phyloP scores from a whole-genome alignment of 805 yeast genomes.

The Ogataea ganodermae region DNA sequence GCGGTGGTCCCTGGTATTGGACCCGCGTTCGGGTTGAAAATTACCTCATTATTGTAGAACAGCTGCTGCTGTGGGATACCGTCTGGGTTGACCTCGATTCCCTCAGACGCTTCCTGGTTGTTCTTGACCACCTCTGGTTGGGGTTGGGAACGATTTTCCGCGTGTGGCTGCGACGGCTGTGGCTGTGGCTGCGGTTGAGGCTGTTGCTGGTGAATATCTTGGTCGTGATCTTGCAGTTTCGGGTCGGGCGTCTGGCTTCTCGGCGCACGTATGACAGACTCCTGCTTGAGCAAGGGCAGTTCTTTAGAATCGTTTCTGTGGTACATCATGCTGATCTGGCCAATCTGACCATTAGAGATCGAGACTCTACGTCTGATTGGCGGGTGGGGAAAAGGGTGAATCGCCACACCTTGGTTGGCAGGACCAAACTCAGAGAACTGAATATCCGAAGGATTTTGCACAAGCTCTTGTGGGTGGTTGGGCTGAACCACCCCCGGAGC shows the following conservation, averaged over 20 bases:
- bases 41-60: slow-evolving; percentile 56
- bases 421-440: neutral
- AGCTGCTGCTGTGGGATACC: slow-evolving; percentile 50
- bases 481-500: neutral
- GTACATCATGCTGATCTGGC: slow-evolving; percentile 54
- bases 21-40: slow-evolving; percentile 53
- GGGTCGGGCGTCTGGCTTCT: neutral
- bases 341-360: slow-evolving; percentile 82
- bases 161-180: neutral
- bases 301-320: slow-evolving; percentile 17
- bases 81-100: slow-evolving; percentile 31
- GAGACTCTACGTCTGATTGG: slow-evolving; percentile 64
- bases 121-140: neutral
- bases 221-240: no score
- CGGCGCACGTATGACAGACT: neutral
- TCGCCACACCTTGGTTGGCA: neutral
- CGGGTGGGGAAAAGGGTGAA: slow-evolving; percentile 9
- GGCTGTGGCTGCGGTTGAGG: slow-evolving; percentile 8
- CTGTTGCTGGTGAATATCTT: neutral
- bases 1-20: slow-evolving; percentile 63
- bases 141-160: neutral
- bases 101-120: slow-evolving; percentile 11
- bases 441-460: neutral
- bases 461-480: neutral
- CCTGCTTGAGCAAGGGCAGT: neutral